These are phyloP conservation scores for Austroboletus niveus DNA, from an alignment of 1,284 basidiomycete species.

Conservation along the genomic window DNA sequence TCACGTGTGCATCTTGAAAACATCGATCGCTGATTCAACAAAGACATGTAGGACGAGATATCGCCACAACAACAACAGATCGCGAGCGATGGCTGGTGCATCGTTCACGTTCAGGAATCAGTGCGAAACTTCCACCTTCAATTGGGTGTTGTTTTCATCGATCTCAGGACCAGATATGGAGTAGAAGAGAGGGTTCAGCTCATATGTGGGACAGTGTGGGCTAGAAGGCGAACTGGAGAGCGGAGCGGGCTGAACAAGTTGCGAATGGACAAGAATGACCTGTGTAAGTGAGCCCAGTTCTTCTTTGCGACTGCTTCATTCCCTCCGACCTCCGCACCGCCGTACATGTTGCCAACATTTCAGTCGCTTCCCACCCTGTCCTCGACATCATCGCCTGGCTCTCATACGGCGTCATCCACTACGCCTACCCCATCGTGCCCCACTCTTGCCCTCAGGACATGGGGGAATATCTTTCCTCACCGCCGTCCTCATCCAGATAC, in stretches of 20 bases:
- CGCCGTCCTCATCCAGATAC: slow-evolving; percentile 87
- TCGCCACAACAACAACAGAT: too few species aligned
- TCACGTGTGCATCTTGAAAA: too few species aligned
- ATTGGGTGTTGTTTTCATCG: slow-evolving; percentile 41
- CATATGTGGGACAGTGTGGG: slow-evolving; percentile 49
- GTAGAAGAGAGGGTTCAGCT: slow-evolving; percentile 42
- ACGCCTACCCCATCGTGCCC: slow-evolving; percentile 79
- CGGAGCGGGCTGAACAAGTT: slow-evolving; percentile 12
- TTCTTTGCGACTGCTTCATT: slow-evolving; percentile 86
- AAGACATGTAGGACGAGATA: too few species aligned
- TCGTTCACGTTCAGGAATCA: too few species aligned
- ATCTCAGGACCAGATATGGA: slow-evolving; percentile 48
- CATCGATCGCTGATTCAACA: too few species aligned
- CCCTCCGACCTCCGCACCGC: slow-evolving; percentile 71
- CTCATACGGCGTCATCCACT: slow-evolving; percentile 94
- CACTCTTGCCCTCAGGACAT: slow-evolving; percentile 80
- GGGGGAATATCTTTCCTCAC: slow-evolving; percentile 82
- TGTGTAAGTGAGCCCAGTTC: slow-evolving; percentile 60
- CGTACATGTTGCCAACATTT: slow-evolving; percentile 95
- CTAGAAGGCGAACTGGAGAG: slow-evolving; percentile 34
- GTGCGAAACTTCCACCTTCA: slow-evolving; percentile 37
- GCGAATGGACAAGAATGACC: slow-evolving; percentile 11
- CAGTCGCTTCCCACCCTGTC: slow-evolving; percentile 85
- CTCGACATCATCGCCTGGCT: slow-evolving; percentile 95
- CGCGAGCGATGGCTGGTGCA: neutral